Evolutionary conservation across 192 early-diverging fungal genomes (phyloP), one percentile per base, ranked within the genome.

Genomic region (Coemansia sp.): DNA sequence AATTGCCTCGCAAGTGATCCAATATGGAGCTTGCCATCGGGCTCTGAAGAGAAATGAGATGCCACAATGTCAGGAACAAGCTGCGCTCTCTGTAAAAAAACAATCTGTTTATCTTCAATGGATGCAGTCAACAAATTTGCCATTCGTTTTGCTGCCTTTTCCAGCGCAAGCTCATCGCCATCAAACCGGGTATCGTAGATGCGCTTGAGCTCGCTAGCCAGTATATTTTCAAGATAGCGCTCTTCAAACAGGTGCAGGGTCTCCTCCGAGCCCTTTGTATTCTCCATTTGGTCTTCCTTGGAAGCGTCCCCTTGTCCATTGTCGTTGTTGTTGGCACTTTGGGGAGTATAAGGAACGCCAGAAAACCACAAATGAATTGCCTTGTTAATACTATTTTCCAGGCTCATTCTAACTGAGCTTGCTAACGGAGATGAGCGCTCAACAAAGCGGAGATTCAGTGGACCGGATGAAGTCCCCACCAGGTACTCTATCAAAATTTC

Each of bases 401-500:
- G 1, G 32, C 4, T 32, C 32, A 32, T 32, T 32, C 4, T 32
- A 32, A 32, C 32, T 32, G 32, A 32, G 32, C 32, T 32, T 4
- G 32, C 32, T 2, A 32, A 32, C 32, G 32, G 32, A 32, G 32
- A 32, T 0, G 32, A 32, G 32, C 32, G 76, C 74, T 95, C 93
- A 7, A 92, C 88, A 88, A 94, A 94, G 16, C 76, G 84, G 72
- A 91, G 92, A 43, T 83, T 72, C 48, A 93, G 86, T 6, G 90
- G 91, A 38, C 88, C 88, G 3, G 91, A 88, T 12, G 89, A 71
- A 20, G 83, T 85, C 46, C 92, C 91, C 11, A 86, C 83, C 48
- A 95, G 70, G 56, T 87, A 94, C 7, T 88, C 84, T 56, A 90
- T 74, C 41, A 95, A 71, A 43, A 95, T 87, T 62, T 93, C 88